Evolutionary conservation across 805 yeast species (phyloP), one percentile per base, ranked within the genome.

Genomic region (Saccharomyces eubayanus): DNA sequence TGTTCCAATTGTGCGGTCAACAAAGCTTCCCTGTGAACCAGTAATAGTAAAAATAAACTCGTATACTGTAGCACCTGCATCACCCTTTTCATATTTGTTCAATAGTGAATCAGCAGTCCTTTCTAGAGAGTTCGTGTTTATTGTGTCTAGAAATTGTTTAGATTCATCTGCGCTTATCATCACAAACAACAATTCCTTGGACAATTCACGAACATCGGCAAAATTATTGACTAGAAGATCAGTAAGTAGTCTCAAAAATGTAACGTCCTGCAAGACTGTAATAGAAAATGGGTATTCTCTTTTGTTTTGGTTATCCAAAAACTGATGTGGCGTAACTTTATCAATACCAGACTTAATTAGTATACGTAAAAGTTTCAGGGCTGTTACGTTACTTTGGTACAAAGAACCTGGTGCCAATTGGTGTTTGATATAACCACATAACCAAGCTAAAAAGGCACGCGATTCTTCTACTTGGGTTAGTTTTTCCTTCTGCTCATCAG

Each of bases 51-150:
- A 75, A 20, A 84, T 55, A 62, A 83, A 77, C 61, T 79, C 81
- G 29, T 86, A 71, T 14, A 84, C 72, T 43, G 83, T 78, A 0
- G 96, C 90, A 8, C 91, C 96, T 27, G 88, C 84, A 55, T 90
- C 97, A 47, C 87, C 84, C 54, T 77, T 81, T 52, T 90, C 81
- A 52, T 73, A 73, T 36, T 64, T 64, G 3, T 41, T 85, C 82
- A 67, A 71, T 65, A 70, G 72, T 51, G 53, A 72, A 62, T 54
- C 68, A 10, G 70, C 73, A 50, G 59, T 72, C 28, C 36, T 30
- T 8, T 53, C 55, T 10, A 62, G 61, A 55, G 41, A 55, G 36
- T 47, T 51, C 43, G 49, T 47, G 49, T 60, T 56, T 1, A 59
- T 47, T 27, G 31, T 16, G 1, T 40, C 16, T 28, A 46, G 45